These are phyloP conservation scores for Pseudocohnilembus persalinus DNA, from an alignment of 169 alveolate genomes.

Conservation along the genomic window DNA sequence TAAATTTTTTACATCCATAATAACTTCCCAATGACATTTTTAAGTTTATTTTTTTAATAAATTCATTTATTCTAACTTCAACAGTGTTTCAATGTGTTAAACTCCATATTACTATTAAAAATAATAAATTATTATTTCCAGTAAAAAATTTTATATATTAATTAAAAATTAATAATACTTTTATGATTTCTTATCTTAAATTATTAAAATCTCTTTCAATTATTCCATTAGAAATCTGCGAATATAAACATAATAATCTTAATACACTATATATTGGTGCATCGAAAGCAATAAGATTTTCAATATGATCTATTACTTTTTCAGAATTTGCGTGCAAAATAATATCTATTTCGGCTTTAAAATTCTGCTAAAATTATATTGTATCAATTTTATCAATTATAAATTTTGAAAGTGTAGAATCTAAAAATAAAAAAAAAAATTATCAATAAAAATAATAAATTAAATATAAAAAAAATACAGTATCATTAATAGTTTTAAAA, in stretches of 20 bases:
- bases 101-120: not conserved
- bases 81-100: conserved; percentile 18
- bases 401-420: not conserved
- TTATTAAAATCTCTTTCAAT: not conserved
- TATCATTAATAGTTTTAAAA: no score
- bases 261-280: conserved; percentile 18
- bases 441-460: no score
- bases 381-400: not conserved
- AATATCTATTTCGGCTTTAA: not conserved
- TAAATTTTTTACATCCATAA: conserved; percentile 6
- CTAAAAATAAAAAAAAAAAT: not conserved
- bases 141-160: no score
- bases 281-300: conserved; percentile 21
- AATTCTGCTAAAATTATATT: no score
- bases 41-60: conserved; percentile 24
- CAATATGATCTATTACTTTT: conserved; percentile 27
- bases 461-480: no score
- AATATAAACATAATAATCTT: conserved; percentile 24
- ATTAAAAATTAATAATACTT: not conserved
- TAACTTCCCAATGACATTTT: conserved; percentile 10
- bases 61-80: conserved; percentile 23
- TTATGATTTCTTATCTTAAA: not conserved
- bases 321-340: not conserved
- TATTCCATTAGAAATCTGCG: conserved; percentile 26
- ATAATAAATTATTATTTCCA: no score